phyloP scores from a whole-genome alignment of 1,139 yeast genomes.

The Saccharomyces hybrid region DNA sequence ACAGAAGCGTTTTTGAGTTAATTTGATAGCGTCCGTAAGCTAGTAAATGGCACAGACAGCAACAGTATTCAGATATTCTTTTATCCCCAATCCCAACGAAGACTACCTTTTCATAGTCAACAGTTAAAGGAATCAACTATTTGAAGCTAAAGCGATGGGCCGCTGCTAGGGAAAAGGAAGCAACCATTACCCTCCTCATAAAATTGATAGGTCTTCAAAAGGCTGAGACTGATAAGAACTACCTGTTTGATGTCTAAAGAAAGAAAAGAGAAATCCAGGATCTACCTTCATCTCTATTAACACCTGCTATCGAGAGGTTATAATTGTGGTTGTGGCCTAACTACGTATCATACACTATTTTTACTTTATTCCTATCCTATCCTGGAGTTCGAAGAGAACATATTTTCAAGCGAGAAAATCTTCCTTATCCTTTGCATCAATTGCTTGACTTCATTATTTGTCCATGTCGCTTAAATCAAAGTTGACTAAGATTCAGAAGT shows the following conservation, averaged over 20 bases:
- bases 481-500: not conserved
- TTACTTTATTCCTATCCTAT: not conserved
- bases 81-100: not conserved
- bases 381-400: not conserved
- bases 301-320: not conserved
- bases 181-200: not conserved
- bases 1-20: not conserved
- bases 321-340: not conserved
- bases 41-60: not conserved
- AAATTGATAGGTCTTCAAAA: not conserved
- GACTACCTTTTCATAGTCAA: not conserved
- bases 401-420: not conserved
- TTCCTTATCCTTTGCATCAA: not conserved
- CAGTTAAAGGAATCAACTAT: not conserved
- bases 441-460: not conserved
- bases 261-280: not conserved
- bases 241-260: not conserved
- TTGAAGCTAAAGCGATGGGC: not conserved
- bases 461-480: not conserved
- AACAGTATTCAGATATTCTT: not conserved
- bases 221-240: not conserved
- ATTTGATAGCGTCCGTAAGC: not conserved
- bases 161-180: not conserved
- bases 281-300: not conserved
- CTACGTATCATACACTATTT: not conserved